Percentiles rank a stretch among this genome's conserved stretches.
phyloP scores from a whole-genome alignment of 805 yeast species.

The Candida loeiensis region DNA sequence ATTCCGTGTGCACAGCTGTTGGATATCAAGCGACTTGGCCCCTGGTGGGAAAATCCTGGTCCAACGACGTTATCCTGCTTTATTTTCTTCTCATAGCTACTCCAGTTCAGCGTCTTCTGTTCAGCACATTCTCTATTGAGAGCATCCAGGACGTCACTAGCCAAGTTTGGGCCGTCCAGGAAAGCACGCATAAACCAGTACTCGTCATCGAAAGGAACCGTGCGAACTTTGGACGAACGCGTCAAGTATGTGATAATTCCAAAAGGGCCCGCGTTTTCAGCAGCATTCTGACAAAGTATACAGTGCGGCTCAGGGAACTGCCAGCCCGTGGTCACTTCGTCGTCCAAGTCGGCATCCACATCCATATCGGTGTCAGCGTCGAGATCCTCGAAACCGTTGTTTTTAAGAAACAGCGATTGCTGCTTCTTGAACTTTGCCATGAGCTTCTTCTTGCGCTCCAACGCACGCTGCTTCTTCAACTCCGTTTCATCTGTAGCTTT shows the following conservation, averaged over 20 bases:
- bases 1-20: constrained; percentile 93
- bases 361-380: constrained; percentile 19
- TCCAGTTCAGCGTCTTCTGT: constrained; percentile 33
- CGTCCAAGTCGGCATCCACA: constrained; percentile 41
- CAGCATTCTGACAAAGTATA: constrained; percentile 77
- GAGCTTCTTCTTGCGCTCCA: constrained; percentile 63
- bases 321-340: constrained; percentile 44
- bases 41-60: constrained; percentile 59
- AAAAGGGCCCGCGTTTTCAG: constrained; percentile 60
- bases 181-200: constrained; percentile 68
- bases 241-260: constrained; percentile 69
- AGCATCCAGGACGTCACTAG: constrained; percentile 26
- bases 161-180: constrained; percentile 43
- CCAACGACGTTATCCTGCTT: constrained; percentile 51
- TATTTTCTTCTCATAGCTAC: constrained; percentile 30
- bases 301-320: constrained; percentile 71
- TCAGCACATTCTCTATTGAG: constrained; percentile 9
- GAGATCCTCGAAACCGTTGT: constrained; percentile 30
- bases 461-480: constrained; percentile 63
- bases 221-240: constrained; percentile 56
- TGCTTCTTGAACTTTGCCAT: constrained; percentile 78
- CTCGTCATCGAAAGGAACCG: constrained; percentile 57
- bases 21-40: constrained; percentile 47
- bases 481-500: constrained; percentile 29
- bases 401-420: constrained; percentile 69